Conservation (phyloP, 768 basidiomycete genomes). For the Obba rivulosa region DNA sequence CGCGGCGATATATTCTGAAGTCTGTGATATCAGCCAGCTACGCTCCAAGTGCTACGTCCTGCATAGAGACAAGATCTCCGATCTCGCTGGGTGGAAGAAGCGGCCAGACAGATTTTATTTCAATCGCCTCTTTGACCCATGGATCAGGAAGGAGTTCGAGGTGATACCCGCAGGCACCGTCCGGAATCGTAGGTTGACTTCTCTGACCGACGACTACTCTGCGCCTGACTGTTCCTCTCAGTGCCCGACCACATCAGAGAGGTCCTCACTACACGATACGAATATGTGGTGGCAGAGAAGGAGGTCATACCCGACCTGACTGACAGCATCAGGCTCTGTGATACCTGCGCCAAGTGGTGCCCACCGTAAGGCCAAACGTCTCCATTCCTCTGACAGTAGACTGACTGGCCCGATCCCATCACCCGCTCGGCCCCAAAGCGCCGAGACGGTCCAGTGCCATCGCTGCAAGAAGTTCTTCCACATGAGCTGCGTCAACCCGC, state of each 20-base stretch:
- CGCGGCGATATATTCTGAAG: constrained; percentile 94
- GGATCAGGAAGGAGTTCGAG: constrained; percentile 97
- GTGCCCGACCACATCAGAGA: constrained; percentile 81
- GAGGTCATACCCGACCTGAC: constrained; percentile 89
- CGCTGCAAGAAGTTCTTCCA: constrained; percentile 93
- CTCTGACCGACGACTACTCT: constrained; percentile 1
- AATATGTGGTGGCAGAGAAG: constrained; percentile 93
- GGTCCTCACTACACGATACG: constrained; percentile 75
- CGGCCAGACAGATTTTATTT: constrained; percentile 95
- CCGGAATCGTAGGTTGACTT: constrained; percentile 67
- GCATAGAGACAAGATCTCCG: constrained; percentile 92
- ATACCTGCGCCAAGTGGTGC: constrained; percentile 85
- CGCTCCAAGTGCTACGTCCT: constrained; percentile 90
- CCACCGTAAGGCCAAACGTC: constrained; percentile 53
- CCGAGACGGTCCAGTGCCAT: constrained; percentile 85
- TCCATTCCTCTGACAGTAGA: background rate
- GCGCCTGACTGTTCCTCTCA: constrained; percentile 25
- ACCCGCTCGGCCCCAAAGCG: constrained; percentile 4
- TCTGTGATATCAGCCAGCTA: constrained; percentile 91
- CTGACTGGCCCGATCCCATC: constrained; percentile 7
- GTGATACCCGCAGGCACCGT: constrained; percentile 84
- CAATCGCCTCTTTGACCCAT: constrained; percentile 91
- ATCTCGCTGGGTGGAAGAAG: constrained; percentile 91
- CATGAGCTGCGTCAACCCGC: constrained; percentile 91
- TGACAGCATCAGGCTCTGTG: constrained; percentile 79